phyloP scores from a whole-genome alignment of 768 basidiomycete species.

The Erythrobasidium yunnanense region DNA sequence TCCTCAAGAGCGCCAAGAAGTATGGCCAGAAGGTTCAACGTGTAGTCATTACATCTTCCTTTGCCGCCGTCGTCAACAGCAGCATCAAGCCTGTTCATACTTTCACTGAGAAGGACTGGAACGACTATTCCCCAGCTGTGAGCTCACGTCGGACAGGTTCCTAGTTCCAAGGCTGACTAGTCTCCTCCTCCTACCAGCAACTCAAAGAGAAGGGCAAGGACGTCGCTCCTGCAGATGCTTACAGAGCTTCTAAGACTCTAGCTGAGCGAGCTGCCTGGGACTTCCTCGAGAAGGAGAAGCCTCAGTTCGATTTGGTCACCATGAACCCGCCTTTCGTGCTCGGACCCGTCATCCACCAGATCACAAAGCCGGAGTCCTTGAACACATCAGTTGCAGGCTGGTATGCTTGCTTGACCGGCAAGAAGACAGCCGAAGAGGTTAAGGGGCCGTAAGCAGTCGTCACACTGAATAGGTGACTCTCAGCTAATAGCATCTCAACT shows the following conservation, averaged over 20 bases:
- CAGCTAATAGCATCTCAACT: not conserved
- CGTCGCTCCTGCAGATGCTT: constrained; percentile 14
- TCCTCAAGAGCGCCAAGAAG: constrained; percentile 48
- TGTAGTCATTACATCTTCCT: constrained; percentile 35
- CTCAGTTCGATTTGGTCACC: constrained; percentile 14
- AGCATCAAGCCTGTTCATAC: constrained; percentile 1
- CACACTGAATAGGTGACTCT: too few relatives aligned
- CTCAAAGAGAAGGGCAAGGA: constrained; percentile 20
- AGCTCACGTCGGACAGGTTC: not conserved
- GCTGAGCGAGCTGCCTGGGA: constrained; percentile 20
- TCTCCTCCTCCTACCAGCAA: constrained; percentile 39
- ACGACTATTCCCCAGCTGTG: constrained; percentile 11
- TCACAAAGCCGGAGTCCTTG: constrained; percentile 3
- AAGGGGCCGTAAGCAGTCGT: not conserved
- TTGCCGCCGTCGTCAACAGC: constrained; percentile 31
- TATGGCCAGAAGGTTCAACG: constrained; percentile 27
- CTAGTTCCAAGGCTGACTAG: not conserved
- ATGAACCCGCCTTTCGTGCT: constrained; percentile 17
- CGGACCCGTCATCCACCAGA: constrained; percentile 17
- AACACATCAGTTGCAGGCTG: constrained; percentile 17
- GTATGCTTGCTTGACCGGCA: constrained; percentile 17
- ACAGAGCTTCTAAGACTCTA: constrained; percentile 15
- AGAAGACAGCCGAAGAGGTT: constrained; percentile 11
- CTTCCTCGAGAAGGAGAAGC: constrained; percentile 18
- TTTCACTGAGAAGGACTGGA: constrained; percentile 23